Evolutionary conservation across 495 filamentous ascomycete species (phyloP).

Genomic region (Niebla homalea): DNA sequence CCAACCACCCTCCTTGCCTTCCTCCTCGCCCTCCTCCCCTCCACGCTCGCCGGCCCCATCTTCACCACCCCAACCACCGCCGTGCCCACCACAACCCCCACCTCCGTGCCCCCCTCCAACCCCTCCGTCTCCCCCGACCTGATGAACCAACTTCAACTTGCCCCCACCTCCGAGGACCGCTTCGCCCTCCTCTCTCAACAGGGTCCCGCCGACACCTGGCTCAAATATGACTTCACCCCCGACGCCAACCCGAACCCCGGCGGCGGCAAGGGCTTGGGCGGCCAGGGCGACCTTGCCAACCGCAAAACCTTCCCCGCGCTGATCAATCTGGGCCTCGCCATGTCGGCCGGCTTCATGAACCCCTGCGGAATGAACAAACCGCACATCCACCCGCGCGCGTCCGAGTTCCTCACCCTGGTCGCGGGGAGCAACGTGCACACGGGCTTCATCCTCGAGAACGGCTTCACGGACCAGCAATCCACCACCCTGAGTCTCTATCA

Average conservation of each 20-base stretch:
- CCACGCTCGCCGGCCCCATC: no score
- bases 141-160: conserved; percentile 2
- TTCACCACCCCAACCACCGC: no score
- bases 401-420: conserved; percentile 31
- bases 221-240: conserved; percentile 17
- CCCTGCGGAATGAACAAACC: conserved; percentile 35
- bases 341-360: conserved; percentile 26
- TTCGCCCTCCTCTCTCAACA: conserved; percentile 19
- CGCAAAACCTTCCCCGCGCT: conserved; percentile 31
- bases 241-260: conserved; percentile 20
- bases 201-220: conserved; percentile 6
- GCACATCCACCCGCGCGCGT: conserved; percentile 35
- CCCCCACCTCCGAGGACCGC: conserved; percentile 17
- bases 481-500: conserved; percentile 22
- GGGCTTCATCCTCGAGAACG: conserved; percentile 27
- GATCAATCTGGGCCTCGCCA: conserved; percentile 25
- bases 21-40: no score
- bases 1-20: no score
- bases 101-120: background rate
- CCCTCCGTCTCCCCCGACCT: conserved; percentile 2
- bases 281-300: conserved; percentile 22
- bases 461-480: conserved; percentile 17
- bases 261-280: conserved; percentile 10
- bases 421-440: conserved; percentile 19
- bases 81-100: background rate